Percentiles rank a stretch among this genome's conserved stretches.
Evolutionary conservation across 805 yeast genomes (phyloP).

Genomic region (Ogataea ramenticola): DNA sequence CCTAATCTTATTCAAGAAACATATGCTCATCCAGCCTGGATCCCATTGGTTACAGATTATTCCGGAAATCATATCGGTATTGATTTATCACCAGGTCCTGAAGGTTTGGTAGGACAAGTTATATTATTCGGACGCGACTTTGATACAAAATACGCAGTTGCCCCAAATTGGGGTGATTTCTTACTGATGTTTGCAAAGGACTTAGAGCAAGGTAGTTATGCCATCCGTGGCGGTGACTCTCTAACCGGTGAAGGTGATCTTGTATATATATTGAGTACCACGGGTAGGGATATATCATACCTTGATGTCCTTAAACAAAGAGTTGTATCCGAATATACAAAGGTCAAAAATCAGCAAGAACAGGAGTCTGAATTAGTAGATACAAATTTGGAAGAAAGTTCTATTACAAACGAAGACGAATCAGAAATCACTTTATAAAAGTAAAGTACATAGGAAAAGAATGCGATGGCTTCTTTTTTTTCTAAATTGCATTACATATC

Average conservation of each 20-base stretch:
- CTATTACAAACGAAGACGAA: not conserved
- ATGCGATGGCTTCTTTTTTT: too few species aligned
- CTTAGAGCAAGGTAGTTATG: conserved; percentile 69
- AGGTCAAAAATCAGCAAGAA: not conserved
- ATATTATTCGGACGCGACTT: conserved; percentile 87
- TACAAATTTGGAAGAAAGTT: not conserved
- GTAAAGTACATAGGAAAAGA: too few species aligned
- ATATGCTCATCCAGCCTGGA: conserved; percentile 83
- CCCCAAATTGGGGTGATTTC: conserved; percentile 85
- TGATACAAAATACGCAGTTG: conserved; percentile 77
- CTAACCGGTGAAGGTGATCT: conserved; percentile 66
- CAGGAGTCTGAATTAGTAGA: not conserved
- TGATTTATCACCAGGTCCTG: conserved; percentile 71
- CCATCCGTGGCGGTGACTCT: conserved; percentile 52
- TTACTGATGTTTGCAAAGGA: conserved; percentile 74
- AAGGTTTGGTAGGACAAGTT: conserved; percentile 77
- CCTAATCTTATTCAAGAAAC: conserved; percentile 58
- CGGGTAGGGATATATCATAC: conserved; percentile 37
- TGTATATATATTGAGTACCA: conserved; percentile 50
- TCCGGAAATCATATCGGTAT: conserved; percentile 86
- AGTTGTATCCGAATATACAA: not conserved
- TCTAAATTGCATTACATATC: too few species aligned
- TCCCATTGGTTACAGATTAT: conserved; percentile 79
- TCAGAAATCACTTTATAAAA: too few species aligned
- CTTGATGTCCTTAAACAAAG: conserved; percentile 24